Conservation (phyloP, 495 filamentous ascomycete genomes). For the Aspergillus leporis region DNA sequence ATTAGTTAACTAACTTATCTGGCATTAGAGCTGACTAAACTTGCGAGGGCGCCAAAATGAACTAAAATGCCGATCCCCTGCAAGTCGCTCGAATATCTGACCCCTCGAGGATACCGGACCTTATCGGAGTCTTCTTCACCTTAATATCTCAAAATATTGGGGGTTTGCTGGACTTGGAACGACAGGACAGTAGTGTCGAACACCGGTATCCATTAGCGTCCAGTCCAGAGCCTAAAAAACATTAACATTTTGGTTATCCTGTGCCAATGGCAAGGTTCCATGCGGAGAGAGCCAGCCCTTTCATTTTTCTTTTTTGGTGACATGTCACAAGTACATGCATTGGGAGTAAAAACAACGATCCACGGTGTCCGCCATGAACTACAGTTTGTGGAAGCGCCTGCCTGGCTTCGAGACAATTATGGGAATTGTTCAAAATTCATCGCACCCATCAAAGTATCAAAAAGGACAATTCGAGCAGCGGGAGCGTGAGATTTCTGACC, state of each 20-base stretch:
- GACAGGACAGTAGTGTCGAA: background rate
- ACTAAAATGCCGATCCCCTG: constrained; percentile 2
- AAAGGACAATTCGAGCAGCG: background rate
- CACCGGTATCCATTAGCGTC: background rate
- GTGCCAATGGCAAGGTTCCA: background rate
- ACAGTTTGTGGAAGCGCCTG: too few relatives aligned
- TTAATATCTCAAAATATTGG: background rate
- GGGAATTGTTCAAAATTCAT: too few relatives aligned
- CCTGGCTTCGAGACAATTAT: too few relatives aligned
- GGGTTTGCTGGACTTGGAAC: background rate
- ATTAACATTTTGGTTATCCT: background rate
- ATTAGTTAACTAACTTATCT: too few relatives aligned
- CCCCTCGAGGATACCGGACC: background rate
- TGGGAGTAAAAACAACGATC: background rate
- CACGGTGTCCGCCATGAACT: background rate
- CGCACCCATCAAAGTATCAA: too few relatives aligned
- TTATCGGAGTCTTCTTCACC: background rate
- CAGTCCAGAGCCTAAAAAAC: background rate
- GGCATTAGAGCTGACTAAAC: too few relatives aligned
- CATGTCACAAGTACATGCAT: background rate
- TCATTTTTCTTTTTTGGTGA: background rate
- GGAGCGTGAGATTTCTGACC: background rate
- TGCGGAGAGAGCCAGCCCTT: background rate
- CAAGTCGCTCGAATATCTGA: background rate
- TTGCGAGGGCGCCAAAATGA: background rate